Evolutionary conservation across 441 rosid genomes (phyloP).

Genomic region (Bruguiera hainesii): DNA sequence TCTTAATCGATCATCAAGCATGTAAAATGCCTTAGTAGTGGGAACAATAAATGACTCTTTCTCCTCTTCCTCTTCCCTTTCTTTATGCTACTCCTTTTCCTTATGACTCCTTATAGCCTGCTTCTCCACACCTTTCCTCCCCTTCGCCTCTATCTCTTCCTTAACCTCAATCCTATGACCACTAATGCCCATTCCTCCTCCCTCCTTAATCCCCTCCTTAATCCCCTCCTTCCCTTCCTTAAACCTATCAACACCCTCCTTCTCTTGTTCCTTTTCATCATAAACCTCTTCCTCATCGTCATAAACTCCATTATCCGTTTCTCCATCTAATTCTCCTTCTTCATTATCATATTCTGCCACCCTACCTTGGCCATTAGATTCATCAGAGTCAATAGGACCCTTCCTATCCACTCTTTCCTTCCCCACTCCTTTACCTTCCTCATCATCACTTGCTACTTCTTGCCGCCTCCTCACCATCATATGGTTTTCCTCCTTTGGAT

Average conservation of each 20-base stretch:
- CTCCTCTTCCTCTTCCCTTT: conserved; percentile 42
- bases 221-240: conserved; percentile 19
- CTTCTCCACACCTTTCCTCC: conserved; percentile 28
- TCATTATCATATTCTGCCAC: conserved; percentile 60
- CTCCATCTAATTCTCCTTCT: conserved; percentile 46
- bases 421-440: conserved; percentile 43
- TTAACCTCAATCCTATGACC: background rate
- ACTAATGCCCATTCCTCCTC: conserved; percentile 20
- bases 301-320: conserved; percentile 25
- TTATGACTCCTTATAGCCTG: conserved; percentile 25
- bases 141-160: conserved; percentile 12
- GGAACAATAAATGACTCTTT: conserved; percentile 89
- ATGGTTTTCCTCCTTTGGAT: conserved; percentile 77
- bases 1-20: conserved; percentile 95
- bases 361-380: conserved; percentile 61
- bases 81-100: conserved; percentile 19
- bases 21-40: conserved; percentile 92
- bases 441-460: conserved; percentile 86
- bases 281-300: conserved; percentile 35
- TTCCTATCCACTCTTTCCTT: conserved; percentile 34
- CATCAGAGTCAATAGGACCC: conserved; percentile 50
- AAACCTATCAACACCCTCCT: conserved; percentile 16
- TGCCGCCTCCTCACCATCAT: conserved; percentile 67
- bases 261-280: conserved; percentile 29
- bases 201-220: conserved; percentile 30